Evolutionary conservation across 768 basidiomycete genomes (phyloP).

Genomic region (Tulasnella sp.): DNA sequence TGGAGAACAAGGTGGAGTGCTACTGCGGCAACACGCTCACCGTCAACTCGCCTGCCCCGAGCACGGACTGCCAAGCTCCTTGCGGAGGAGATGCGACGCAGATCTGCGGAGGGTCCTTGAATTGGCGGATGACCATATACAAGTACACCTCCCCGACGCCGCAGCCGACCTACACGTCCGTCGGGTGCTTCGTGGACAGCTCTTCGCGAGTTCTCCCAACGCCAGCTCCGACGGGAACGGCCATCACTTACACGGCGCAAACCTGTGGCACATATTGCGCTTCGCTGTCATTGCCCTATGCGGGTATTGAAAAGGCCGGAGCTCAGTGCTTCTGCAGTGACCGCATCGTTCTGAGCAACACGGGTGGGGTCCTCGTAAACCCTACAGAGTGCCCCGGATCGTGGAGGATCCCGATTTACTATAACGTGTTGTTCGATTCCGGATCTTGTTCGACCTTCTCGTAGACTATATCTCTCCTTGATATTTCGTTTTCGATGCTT

Average conservation of each 20-base stretch:
- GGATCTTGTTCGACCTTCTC: background rate
- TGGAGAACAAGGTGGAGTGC: slow-evolving; percentile 18
- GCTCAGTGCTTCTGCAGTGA: background rate
- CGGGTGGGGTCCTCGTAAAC: background rate
- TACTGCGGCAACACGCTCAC: slow-evolving; percentile 26
- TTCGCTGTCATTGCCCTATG: background rate
- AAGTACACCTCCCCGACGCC: background rate
- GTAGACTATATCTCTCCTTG: background rate
- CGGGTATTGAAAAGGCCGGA: background rate
- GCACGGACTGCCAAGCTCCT: slow-evolving; percentile 20
- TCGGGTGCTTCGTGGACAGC: background rate
- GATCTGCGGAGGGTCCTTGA: slow-evolving; percentile 29
- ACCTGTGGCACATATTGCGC: background rate
- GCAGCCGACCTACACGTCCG: background rate
- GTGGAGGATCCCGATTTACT: background rate
- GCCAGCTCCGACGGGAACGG: background rate
- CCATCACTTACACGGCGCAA: background rate
- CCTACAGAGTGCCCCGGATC: background rate
- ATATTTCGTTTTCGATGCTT: background rate
- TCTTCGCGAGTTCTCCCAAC: background rate
- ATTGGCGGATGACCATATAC: slow-evolving; percentile 23
- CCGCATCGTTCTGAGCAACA: background rate
- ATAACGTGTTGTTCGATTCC: background rate
- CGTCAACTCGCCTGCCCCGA: background rate
- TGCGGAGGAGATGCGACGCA: slow-evolving; percentile 28